phyloP scores from a whole-genome alignment of 495 filamentous ascomycete species.

The Stereocaulon alpinum region DNA sequence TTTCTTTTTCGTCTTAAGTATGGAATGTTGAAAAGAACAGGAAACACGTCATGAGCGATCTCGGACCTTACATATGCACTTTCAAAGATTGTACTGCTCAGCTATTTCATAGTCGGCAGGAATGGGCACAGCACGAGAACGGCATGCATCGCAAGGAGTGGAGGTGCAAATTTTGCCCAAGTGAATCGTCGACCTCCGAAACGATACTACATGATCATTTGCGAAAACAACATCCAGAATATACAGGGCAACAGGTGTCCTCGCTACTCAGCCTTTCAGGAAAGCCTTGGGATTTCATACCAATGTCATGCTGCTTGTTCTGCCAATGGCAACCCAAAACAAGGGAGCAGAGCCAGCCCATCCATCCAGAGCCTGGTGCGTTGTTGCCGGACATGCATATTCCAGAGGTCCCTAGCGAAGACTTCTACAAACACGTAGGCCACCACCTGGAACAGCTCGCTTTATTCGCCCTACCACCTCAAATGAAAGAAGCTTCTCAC shows the following conservation, averaged over 20 bases:
- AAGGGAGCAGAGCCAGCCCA: no score
- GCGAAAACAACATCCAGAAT: no score
- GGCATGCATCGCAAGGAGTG: slow-evolving; percentile 23
- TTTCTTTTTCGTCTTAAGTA: no score
- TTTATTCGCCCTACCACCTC: slow-evolving; percentile 21
- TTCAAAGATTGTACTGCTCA: slow-evolving; percentile 22
- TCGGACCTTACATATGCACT: slow-evolving; percentile 30
- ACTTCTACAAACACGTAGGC: slow-evolving; percentile 18
- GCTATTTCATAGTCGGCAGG: slow-evolving; percentile 22
- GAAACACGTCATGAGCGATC: slow-evolving; percentile 26
- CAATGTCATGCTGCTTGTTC: no score
- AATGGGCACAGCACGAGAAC: slow-evolving; percentile 31
- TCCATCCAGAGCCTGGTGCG: no score
- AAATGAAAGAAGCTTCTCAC: slow-evolving; percentile 3
- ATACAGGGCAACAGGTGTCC: not conserved
- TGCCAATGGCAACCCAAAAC: no score
- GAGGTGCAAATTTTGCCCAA: slow-evolving; percentile 21
- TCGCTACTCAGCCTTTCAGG: no score
- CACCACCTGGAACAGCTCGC: slow-evolving; percentile 22
- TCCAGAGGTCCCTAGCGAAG: slow-evolving; percentile 5
- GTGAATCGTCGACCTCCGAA: no score
- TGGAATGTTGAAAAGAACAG: slow-evolving; percentile 5
- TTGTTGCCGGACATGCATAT: no score
- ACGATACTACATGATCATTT: no score
- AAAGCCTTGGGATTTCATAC: no score